Evolutionary conservation across 2,329 filamentous ascomycete genomes (phyloP).

Genomic region (Laburnicola sp.): DNA sequence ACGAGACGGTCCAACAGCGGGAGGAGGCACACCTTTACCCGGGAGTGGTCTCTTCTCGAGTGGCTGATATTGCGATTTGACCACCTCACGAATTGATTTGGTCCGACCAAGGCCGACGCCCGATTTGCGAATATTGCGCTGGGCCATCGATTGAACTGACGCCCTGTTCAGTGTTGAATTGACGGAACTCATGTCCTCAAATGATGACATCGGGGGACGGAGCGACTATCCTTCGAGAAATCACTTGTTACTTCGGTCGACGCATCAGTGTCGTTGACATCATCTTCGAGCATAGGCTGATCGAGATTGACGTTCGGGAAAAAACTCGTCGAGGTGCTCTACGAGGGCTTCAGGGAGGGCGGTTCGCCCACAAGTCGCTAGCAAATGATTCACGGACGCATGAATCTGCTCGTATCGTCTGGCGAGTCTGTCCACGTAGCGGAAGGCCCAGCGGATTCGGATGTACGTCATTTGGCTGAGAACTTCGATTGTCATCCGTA

Average conservation of each 20-base stretch:
- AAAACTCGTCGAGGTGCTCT: slow-evolving; percentile 97
- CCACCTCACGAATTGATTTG: slow-evolving; percentile 98
- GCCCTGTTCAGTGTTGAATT: slow-evolving; percentile 73
- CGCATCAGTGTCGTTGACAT: slow-evolving; percentile 59
- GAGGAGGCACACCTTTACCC: slow-evolving; percentile 22
- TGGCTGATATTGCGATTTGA: slow-evolving; percentile 82
- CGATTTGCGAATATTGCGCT: slow-evolving; percentile 75
- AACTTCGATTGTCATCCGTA: slow-evolving; percentile 28
- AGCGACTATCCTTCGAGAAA: slow-evolving; percentile 34
- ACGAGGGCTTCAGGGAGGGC: slow-evolving; percentile 95
- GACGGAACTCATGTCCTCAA: slow-evolving; percentile 67
- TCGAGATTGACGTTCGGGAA: slow-evolving; percentile 97
- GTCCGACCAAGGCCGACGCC: slow-evolving; percentile 79
- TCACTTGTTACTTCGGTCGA: slow-evolving; percentile 49
- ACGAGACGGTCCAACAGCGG: slow-evolving; percentile 40
- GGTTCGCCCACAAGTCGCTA: slow-evolving; percentile 94
- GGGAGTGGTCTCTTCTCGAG: slow-evolving; percentile 54
- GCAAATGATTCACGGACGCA: slow-evolving; percentile 86
- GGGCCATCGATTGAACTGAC: slow-evolving; percentile 67
- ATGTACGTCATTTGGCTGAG: slow-evolving; percentile 33
- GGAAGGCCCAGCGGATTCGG: slow-evolving; percentile 47
- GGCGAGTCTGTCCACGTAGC: slow-evolving; percentile 53
- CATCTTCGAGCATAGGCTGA: slow-evolving; percentile 85
- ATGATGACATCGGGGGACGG: slow-evolving; percentile 50
- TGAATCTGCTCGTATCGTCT: slow-evolving; percentile 47